These are phyloP conservation scores for Murraya koenigii DNA, from an alignment of 345 rosid species.

Conservation along the genomic window DNA sequence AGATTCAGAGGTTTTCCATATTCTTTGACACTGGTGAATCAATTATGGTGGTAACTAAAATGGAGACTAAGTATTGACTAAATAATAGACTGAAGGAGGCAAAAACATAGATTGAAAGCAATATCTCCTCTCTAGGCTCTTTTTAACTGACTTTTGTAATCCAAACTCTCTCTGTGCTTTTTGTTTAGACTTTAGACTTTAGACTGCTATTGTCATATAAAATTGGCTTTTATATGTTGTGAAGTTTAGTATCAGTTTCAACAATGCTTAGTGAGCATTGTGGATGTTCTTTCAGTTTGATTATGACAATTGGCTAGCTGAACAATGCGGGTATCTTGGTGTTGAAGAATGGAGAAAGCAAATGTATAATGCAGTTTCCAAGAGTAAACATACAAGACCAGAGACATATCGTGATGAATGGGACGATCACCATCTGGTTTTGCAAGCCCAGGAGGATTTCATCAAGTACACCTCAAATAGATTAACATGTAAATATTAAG, in stretches of 20 bases:
- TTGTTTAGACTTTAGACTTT: neutral
- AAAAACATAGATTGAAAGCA: neutral
- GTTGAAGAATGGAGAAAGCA: conserved; percentile 58
- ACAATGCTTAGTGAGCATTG: neutral
- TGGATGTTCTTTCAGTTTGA: conserved; percentile 38
- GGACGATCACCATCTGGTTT: conserved; percentile 54
- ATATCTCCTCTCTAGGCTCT: neutral
- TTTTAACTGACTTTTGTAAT: neutral
- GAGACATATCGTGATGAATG: conserved; percentile 57
- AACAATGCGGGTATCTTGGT: conserved; percentile 29
- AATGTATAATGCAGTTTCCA: conserved; percentile 27
- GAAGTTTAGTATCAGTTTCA: neutral
- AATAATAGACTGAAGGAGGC: neutral
- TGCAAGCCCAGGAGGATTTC: conserved; percentile 53
- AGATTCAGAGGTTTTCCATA: neutral
- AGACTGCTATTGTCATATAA: neutral
- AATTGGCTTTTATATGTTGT: neutral
- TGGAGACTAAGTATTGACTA: neutral
- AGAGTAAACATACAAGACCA: conserved; percentile 15
- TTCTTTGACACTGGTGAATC: neutral
- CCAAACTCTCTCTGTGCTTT: neutral
- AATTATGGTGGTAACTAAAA: neutral
- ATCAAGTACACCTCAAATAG: conserved; percentile 23
- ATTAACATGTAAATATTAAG: neutral
- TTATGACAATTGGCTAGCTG: conserved; percentile 59